These are phyloP conservation scores for Fusarium nodosum DNA, from an alignment of 2,329 filamentous ascomycete species.

Conservation along the genomic window DNA sequence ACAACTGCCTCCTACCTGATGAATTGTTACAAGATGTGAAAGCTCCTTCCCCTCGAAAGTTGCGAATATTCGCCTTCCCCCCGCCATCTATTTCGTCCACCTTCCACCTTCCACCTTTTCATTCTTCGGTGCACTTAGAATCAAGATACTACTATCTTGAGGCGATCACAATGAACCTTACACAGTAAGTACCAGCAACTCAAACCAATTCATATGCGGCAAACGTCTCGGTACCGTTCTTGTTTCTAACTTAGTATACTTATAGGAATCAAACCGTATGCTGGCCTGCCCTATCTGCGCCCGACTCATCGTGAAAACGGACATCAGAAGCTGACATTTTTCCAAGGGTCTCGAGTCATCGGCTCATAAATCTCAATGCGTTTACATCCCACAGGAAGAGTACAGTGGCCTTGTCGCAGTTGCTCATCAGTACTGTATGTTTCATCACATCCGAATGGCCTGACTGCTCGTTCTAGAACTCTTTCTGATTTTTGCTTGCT, in stretches of 20 bases:
- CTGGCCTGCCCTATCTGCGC: not conserved
- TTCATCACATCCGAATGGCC: not conserved
- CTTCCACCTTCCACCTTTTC: not conserved
- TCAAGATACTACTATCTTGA: not conserved
- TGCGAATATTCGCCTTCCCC: not conserved
- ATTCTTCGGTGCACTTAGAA: not conserved
- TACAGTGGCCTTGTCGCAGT: conserved; percentile 69
- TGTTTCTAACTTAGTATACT: not conserved
- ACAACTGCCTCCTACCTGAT: not conserved
- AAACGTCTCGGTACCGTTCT: not conserved
- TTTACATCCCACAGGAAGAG: conserved; percentile 71
- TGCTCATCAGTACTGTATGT: conserved; percentile 69
- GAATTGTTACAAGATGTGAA: not conserved
- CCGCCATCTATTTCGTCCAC: not conserved
- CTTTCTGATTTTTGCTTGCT: conserved; percentile 8
- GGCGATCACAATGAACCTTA: conserved; percentile 21
- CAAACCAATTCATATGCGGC: not conserved
- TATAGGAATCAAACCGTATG: conserved; percentile 33
- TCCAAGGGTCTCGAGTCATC: conserved; percentile 16
- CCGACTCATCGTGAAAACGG: too few species aligned
- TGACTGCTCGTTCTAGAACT: not conserved
- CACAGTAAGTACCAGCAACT: conserved; percentile 18
- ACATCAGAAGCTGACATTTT: conserved; percentile 10
- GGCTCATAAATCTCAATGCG: conserved; percentile 45
- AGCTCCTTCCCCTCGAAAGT: not conserved